phyloP scores from a whole-genome alignment of 768 basidiomycete genomes.

The Tricholoma sp. region DNA sequence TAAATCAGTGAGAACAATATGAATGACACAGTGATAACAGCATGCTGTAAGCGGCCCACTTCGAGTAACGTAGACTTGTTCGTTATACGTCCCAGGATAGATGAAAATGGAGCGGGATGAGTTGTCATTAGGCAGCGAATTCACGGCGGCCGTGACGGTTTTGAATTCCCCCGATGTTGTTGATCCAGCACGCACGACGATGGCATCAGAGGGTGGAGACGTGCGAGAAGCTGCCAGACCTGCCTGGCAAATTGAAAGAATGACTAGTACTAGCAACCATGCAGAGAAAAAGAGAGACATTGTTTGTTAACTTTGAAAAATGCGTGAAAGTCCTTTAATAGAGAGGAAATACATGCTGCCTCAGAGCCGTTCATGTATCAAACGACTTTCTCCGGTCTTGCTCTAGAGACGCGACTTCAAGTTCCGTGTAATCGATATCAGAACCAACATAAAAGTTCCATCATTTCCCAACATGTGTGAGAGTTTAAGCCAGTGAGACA shows the following conservation, averaged over 20 bases:
- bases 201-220: slow-evolving; percentile 37
- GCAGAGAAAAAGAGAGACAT: not conserved
- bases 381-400: no score
- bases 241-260: slow-evolving; percentile 7
- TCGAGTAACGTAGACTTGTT: slow-evolving; percentile 41
- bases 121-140: slow-evolving; percentile 35
- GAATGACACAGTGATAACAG: not conserved
- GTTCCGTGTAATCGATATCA: no score
- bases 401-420: no score
- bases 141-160: slow-evolving; percentile 36
- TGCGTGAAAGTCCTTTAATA: no score
- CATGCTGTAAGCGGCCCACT: slow-evolving; percentile 37
- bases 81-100: slow-evolving; percentile 42
- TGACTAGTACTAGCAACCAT: not conserved
- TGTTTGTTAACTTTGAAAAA: not conserved
- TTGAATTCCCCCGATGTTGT: slow-evolving; percentile 35
- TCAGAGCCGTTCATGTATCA: no score
- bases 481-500: no score
- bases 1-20: not conserved
- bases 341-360: no score
- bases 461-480: no score
- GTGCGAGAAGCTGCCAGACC: slow-evolving; percentile 32
- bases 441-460: no score
- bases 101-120: slow-evolving; percentile 39
- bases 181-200: slow-evolving; percentile 36